phyloP scores from a whole-genome alignment of 805 yeast species.

The Tetrapisispora iriomotensis region DNA sequence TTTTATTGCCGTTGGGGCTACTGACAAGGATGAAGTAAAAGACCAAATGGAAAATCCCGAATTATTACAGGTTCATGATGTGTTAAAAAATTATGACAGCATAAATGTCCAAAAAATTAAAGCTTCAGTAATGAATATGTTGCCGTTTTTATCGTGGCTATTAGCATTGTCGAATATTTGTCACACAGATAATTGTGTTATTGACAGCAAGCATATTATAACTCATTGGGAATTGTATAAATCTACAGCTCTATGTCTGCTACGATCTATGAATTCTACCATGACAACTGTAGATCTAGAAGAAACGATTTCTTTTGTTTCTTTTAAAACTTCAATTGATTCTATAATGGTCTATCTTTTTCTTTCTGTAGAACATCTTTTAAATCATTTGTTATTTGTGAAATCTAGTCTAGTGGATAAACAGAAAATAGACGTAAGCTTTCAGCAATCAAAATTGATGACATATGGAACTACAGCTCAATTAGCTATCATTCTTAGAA shows the following conservation, averaged over 20 bases:
- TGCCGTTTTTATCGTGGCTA: conserved; percentile 39
- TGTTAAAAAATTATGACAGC: conserved; percentile 36
- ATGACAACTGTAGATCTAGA: conserved; percentile 21
- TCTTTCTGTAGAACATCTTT: conserved; percentile 34
- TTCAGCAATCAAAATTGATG: conserved; percentile 10
- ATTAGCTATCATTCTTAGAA: conserved; percentile 32
- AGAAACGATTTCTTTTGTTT: conserved; percentile 20
- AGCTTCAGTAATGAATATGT: conserved; percentile 35
- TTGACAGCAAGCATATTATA: conserved; percentile 17
- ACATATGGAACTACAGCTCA: conserved; percentile 33
- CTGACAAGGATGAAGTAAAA: conserved; percentile 6
- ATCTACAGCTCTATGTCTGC: conserved; percentile 34
- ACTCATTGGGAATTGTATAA: conserved; percentile 37
- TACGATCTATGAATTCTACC: conserved; percentile 40
- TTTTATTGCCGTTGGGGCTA: conserved; percentile 37
- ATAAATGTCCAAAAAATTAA: conserved; percentile 31
- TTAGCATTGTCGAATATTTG: conserved; percentile 35
- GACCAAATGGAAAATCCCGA: not conserved
- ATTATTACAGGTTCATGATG: conserved; percentile 7
- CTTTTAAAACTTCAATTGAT: conserved; percentile 28
- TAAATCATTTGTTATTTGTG: conserved; percentile 36
- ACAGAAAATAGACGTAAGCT: not conserved
- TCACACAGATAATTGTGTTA: conserved; percentile 28
- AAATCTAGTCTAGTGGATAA: conserved; percentile 15
- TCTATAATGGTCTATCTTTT: conserved; percentile 37